Evolutionary conservation across 2,329 filamentous ascomycete genomes (phyloP).

Genomic region (Gremmenia infestans): DNA sequence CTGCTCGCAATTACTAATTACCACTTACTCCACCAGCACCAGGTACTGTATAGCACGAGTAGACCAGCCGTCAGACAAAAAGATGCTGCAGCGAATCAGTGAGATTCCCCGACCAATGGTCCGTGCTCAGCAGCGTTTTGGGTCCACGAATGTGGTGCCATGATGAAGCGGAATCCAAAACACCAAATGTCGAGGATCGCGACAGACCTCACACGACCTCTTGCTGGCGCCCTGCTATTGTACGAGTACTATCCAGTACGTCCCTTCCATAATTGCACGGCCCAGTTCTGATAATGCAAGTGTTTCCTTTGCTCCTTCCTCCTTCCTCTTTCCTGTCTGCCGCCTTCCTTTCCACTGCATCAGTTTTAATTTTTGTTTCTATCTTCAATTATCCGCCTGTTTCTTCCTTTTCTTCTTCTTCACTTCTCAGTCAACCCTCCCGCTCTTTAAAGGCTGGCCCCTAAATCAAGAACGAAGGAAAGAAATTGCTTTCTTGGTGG

Average conservation of each 20-base stretch:
- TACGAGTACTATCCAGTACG: neutral
- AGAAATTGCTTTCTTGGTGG: neutral
- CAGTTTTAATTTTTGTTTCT: constrained; percentile 13
- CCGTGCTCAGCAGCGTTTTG: neutral
- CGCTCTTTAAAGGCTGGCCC: constrained; percentile 2
- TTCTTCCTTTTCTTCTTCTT: constrained; percentile 10
- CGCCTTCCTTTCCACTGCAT: constrained; percentile 9
- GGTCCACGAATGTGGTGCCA: constrained; percentile 5
- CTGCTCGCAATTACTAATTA: neutral
- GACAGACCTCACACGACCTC: constrained; percentile 5
- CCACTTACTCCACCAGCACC: neutral
- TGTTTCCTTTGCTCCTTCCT: constrained; percentile 16
- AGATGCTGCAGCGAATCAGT: neutral
- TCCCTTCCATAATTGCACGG: constrained; percentile 2
- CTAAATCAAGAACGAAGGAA: neutral
- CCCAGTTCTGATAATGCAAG: constrained; percentile 13
- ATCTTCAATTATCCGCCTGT: constrained; percentile 7
- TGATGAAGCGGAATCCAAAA: constrained; percentile 23
- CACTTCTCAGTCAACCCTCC: constrained; percentile 5
- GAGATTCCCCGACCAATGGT: neutral
- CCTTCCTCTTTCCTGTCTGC: constrained; percentile 7
- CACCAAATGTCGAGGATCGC: constrained; percentile 20
- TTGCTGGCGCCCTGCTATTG: neutral
- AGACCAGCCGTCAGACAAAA: neutral
- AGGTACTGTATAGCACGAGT: neutral